These are phyloP conservation scores for Lactifluus pinguis DNA, from an alignment of 768 basidiomycete species.

Conservation along the genomic window DNA sequence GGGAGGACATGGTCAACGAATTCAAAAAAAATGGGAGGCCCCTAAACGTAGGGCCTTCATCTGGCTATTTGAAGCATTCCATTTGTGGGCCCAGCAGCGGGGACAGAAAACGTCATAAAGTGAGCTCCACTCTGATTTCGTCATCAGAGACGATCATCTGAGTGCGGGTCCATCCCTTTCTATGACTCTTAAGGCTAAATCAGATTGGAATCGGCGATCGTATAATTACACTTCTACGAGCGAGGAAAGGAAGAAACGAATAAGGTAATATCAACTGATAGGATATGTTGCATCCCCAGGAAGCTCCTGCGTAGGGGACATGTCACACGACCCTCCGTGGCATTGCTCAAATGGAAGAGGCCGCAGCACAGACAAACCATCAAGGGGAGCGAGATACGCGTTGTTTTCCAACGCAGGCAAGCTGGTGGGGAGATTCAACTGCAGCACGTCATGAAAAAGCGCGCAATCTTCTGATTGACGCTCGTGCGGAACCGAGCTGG, in stretches of 20 bases:
- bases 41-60: slow-evolving; percentile 3
- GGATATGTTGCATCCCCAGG: background rate
- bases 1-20: background rate
- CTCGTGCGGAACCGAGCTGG: background rate
- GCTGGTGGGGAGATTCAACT: background rate
- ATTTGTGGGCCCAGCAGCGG: background rate
- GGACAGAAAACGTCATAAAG: background rate
- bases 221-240: background rate
- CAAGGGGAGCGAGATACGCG: slow-evolving; percentile 14
- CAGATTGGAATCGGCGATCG: background rate
- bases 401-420: background rate
- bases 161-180: background rate
- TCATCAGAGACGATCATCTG: background rate
- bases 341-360: slow-evolving; percentile 16
- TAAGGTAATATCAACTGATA: background rate
- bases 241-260: background rate
- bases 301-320: background rate
- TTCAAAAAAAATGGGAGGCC: background rate
- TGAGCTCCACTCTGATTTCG: slow-evolving; percentile 8
- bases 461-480: slow-evolving; percentile 10
- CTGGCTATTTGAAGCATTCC: slow-evolving; percentile 10
- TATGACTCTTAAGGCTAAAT: background rate
- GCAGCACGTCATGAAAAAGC: slow-evolving; percentile 7
- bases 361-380: slow-evolving; percentile 11
- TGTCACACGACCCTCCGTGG: background rate